Conservation (phyloP, 768 basidiomycete genomes). For the Sutorius australiensis region DNA sequence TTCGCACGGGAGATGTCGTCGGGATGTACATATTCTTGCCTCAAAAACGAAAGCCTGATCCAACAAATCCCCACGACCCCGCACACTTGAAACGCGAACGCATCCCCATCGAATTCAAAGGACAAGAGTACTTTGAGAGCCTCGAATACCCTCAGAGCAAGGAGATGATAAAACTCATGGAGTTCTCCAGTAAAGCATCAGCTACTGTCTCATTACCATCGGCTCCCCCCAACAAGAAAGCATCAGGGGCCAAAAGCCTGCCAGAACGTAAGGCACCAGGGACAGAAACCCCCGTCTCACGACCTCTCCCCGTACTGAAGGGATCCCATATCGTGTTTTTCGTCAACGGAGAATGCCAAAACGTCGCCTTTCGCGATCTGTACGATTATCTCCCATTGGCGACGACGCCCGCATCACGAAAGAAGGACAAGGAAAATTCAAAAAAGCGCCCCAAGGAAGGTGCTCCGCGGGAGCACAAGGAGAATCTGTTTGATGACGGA, state of each 20-base stretch:
- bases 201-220: constrained; percentile 56
- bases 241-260: constrained; percentile 62
- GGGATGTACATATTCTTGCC: constrained; percentile 94
- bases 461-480: constrained; percentile 64
- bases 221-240: constrained; percentile 53
- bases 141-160: constrained; percentile 84
- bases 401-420: constrained; percentile 51
- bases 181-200: constrained; percentile 60
- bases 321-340: constrained; percentile 85
- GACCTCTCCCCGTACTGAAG: constrained; percentile 65
- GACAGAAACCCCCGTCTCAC: constrained; percentile 41
- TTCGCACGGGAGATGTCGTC: constrained; percentile 80
- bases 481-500: constrained; percentile 92
- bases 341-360: constrained; percentile 84
- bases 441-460: constrained; percentile 62
- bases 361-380: constrained; percentile 79
- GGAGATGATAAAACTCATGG: constrained; percentile 90
- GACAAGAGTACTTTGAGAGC: constrained; percentile 95
- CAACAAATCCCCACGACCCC: constrained; percentile 71
- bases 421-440: constrained; percentile 53
- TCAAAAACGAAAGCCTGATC: constrained; percentile 51
- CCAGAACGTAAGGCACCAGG: constrained; percentile 49
- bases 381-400: constrained; percentile 88
- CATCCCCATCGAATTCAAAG: constrained; percentile 91
- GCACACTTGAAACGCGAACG: constrained; percentile 84